These are phyloP conservation scores for Adansonia digitata DNA, from an alignment of 345 rosid species.

Conservation along the genomic window DNA sequence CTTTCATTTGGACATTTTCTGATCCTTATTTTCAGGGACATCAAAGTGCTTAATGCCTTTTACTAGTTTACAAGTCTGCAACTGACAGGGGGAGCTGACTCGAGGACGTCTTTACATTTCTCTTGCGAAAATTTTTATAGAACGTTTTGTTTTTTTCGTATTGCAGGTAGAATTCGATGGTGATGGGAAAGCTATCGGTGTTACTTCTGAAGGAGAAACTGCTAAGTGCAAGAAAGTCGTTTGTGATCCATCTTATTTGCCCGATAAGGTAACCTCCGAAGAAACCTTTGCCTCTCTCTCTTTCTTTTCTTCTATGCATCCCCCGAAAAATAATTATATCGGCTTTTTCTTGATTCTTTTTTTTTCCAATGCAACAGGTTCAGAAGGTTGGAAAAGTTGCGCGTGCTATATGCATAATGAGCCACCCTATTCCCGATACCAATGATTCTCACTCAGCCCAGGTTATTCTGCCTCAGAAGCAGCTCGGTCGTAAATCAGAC, in stretches of 20 bases:
- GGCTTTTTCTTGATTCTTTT: background rate
- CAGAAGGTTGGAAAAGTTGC: conserved; percentile 83
- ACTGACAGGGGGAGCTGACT: background rate
- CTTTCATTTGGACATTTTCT: background rate
- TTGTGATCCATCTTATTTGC: conserved; percentile 81
- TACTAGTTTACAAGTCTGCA: background rate
- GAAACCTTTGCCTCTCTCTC: background rate
- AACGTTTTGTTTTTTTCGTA: background rate
- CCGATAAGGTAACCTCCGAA: conserved; percentile 55
- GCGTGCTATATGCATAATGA: conserved; percentile 96
- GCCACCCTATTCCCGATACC: conserved; percentile 87
- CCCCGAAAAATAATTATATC: background rate
- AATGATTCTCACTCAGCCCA: conserved; percentile 86
- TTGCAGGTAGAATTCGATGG: conserved; percentile 69
- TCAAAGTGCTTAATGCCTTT: background rate
- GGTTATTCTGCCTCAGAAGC: conserved; percentile 94
- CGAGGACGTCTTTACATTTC: background rate
- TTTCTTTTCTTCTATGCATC: background rate
- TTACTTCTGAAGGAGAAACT: conserved; percentile 84
- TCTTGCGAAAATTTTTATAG: background rate
- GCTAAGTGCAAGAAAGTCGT: conserved; percentile 94
- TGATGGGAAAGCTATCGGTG: conserved; percentile 73
- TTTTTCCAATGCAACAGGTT: conserved; percentile 42
- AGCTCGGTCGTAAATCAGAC: conserved; percentile 87
- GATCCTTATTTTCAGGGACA: background rate